Conservation (phyloP, 768 basidiomycete species). For the Tephrocybe sp. region DNA sequence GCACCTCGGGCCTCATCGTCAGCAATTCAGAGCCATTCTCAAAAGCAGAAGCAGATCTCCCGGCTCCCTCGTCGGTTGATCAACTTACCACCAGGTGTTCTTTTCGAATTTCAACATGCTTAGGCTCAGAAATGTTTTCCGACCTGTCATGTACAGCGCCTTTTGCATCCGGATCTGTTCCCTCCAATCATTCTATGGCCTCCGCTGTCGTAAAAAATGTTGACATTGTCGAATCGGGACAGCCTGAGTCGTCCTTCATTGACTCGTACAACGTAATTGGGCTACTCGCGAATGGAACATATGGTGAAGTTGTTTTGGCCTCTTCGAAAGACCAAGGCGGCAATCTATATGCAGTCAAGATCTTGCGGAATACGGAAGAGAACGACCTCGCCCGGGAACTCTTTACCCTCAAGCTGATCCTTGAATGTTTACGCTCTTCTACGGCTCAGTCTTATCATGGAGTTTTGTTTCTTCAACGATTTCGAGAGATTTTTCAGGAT, state of each 20-base stretch:
- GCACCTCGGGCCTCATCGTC: constrained; percentile 2
- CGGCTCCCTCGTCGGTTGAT: neutral
- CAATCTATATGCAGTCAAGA: constrained; percentile 24
- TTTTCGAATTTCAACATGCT: neutral
- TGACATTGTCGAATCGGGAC: neutral
- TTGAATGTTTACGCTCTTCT: constrained; percentile 6
- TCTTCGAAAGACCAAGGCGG: constrained; percentile 9
- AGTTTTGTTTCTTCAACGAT: constrained; percentile 23
- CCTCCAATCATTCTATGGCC: constrained; percentile 1
- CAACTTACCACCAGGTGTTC: neutral
- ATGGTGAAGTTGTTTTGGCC: constrained; percentile 25
- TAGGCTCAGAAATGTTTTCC: neutral
- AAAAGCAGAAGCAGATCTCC: neutral
- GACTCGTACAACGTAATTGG: constrained; percentile 16
- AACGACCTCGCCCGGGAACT: constrained; percentile 20
- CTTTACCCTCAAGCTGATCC: constrained; percentile 19
- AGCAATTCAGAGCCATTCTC: neutral
- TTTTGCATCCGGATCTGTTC: neutral
- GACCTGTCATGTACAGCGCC: neutral
- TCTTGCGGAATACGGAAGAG: constrained; percentile 13
- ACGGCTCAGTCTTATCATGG: constrained; percentile 2
- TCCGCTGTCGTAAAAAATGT: neutral
- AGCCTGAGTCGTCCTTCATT: neutral
- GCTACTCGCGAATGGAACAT: constrained; percentile 23
- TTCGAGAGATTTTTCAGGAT: constrained; percentile 22